Base-by-base conservation (phyloP, 331 rosid species). In the Stylosanthes scabra region DNA sequence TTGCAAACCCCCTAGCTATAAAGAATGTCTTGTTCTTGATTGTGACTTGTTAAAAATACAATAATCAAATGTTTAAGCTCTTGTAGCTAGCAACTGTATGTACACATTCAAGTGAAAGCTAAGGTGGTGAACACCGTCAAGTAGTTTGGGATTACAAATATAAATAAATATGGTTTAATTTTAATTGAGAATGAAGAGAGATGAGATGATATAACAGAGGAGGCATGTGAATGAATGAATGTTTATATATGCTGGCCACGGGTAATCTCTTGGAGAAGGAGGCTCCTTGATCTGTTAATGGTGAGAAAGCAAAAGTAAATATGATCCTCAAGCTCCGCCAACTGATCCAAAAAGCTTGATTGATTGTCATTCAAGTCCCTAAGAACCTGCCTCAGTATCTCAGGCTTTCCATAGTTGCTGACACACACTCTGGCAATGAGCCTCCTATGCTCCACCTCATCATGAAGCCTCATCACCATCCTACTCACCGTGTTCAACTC, bases 301-400 rank as follows among this genome's bases (percentile, higher is more conserved):
- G 89, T 94, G 59, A 90, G 93, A 77, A 87, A 87, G 73, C 93
- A 91, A 75, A 94, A 77, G 84, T 91, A 90, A 42, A 94, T 74
- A 65, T 91, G 93, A 45, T 77, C 88, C 74, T 94, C 93, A 63
- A 94, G 97, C 86, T 94, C 99, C 70, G 84, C 84, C 63, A 94
- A 68, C 62, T 88, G 97, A 47, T 88, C 97, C 86, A 86, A 11
- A 79, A 87, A 87, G 71, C 86, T 75, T 0, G 81, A 69, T 28
- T 94, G 91, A 9, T 74, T 72, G 1, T 68, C 93, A 64, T 55
- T 49, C 75, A 88, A 78, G 6, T 91, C 97, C 82, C 66, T 82
- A 77, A 83, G 59, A 59, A 80, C 89, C 79, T 78, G 83, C 77
- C 74, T 87, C 66, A 90, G 11, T 49, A 91, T 74, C 15, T 90